Evolutionary conservation across 2,329 filamentous ascomycete genomes (phyloP).

Genomic region (Aspergillus transmontanensis): DNA sequence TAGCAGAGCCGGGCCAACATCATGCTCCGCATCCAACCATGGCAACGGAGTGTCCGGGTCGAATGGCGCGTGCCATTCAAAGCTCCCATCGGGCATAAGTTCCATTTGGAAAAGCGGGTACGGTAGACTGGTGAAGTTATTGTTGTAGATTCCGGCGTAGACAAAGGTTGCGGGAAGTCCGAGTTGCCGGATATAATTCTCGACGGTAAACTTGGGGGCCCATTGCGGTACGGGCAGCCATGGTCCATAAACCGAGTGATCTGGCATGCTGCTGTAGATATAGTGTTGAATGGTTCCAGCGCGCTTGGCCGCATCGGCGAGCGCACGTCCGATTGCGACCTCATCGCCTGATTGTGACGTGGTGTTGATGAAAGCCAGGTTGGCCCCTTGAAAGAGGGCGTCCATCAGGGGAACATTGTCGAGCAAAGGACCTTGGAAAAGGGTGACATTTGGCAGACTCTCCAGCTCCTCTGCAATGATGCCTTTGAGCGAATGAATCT

Average conservation of each 20-base stretch:
- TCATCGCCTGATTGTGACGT: conserved; percentile 91
- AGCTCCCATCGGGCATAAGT: conserved; percentile 78
- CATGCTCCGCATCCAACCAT: conserved; percentile 95
- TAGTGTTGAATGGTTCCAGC: conserved; percentile 81
- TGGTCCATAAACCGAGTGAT: conserved; percentile 78
- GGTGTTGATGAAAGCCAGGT: conserved; percentile 96
- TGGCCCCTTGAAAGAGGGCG: conserved; percentile 78
- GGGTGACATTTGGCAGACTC: conserved; percentile 77
- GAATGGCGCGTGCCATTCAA: conserved; percentile 92
- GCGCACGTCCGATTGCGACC: conserved; percentile 80
- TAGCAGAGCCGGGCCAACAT: conserved; percentile 86
- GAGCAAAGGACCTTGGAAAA: conserved; percentile 66
- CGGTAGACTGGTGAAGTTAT: conserved; percentile 91
- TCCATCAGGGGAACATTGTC: conserved; percentile 74
- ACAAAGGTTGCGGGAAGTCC: conserved; percentile 87
- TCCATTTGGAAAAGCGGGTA: conserved; percentile 98
- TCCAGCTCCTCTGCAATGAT: conserved; percentile 86
- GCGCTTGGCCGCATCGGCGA: conserved; percentile 86
- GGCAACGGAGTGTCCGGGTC: conserved; percentile 85
- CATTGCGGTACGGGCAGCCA: conserved; percentile 89
- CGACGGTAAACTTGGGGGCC: conserved; percentile 89
- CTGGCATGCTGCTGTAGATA: conserved; percentile 96
- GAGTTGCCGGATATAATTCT: conserved; percentile 84
- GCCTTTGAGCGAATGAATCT: conserved; percentile 83
- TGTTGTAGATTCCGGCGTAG: conserved; percentile 97